phyloP scores from a whole-genome alignment of 257 asterid genomes.

The Linaria vulgaris region DNA sequence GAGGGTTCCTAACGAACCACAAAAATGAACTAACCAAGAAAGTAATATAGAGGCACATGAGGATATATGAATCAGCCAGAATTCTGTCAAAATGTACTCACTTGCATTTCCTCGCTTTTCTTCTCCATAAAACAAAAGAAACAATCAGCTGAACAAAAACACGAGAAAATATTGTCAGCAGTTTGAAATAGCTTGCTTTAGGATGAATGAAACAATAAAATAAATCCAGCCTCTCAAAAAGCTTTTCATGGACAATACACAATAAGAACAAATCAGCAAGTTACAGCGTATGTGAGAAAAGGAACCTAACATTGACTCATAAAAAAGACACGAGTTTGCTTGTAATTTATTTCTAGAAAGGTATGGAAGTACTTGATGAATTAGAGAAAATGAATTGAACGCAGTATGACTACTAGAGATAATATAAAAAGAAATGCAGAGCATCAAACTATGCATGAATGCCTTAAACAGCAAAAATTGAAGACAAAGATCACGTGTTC shows the following conservation, averaged over 20 bases:
- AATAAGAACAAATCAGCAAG: neutral
- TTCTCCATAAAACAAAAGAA: conserved; percentile 72
- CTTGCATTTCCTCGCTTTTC: conserved; percentile 72
- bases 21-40: no score
- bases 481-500: conserved; percentile 10
- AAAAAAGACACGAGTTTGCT: no score
- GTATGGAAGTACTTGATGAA: neutral
- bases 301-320: neutral
- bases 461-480: conserved; percentile 5
- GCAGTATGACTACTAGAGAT: conserved; percentile 9
- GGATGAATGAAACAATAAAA: neutral
- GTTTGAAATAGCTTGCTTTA: conserved; percentile 9
- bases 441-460: conserved; percentile 8
- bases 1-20: neutral
- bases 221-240: neutral
- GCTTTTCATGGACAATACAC: no score
- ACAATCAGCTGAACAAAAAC: conserved; percentile 66
- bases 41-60: neutral
- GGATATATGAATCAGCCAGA: neutral
- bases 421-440: conserved; percentile 12
- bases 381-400: neutral
- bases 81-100: conserved; percentile 37
- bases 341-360: no score
- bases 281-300: neutral
- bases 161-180: conserved; percentile 35